These are phyloP conservation scores for Solanum arcanum DNA, from an alignment of 257 asterid genomes.

Conservation along the genomic window DNA sequence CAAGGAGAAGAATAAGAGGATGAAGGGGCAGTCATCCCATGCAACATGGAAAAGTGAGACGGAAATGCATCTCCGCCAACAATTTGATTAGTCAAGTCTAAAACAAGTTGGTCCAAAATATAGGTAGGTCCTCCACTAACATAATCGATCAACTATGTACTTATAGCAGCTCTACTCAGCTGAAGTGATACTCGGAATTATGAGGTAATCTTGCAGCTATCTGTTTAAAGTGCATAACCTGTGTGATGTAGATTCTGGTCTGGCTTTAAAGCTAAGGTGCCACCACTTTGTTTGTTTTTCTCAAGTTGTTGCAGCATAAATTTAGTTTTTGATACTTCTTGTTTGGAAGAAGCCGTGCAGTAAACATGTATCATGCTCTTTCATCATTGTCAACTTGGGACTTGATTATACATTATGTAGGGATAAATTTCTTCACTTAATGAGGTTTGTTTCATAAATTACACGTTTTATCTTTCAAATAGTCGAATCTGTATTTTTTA, in stretches of 20 bases:
- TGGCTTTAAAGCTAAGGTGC: not conserved
- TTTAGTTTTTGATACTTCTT: not conserved
- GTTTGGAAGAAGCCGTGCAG: not conserved
- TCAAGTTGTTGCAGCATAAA: not conserved
- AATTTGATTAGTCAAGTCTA: slow-evolving; percentile 53
- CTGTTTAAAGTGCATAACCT: not conserved
- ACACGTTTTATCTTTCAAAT: not conserved
- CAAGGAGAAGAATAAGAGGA: slow-evolving; percentile 86
- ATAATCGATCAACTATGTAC: not conserved
- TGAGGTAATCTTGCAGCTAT: not conserved
- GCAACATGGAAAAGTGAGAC: slow-evolving; percentile 98
- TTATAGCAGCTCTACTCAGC: not conserved
- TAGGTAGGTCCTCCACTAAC: not conserved
- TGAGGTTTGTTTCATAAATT: not conserved
- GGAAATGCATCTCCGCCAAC: slow-evolving; percentile 97
- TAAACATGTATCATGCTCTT: not conserved
- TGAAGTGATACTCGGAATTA: not conserved
- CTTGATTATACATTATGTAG: not conserved
- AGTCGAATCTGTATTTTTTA: too few species aligned
- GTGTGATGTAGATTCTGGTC: not conserved
- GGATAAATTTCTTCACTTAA: not conserved
- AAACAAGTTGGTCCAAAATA: not conserved
- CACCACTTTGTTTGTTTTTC: not conserved
- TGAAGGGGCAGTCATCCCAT: slow-evolving; percentile 96
- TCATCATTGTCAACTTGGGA: not conserved